Conservation (phyloP, 2,329 filamentous ascomycete genomes). For the Fusarium transvaalense region DNA sequence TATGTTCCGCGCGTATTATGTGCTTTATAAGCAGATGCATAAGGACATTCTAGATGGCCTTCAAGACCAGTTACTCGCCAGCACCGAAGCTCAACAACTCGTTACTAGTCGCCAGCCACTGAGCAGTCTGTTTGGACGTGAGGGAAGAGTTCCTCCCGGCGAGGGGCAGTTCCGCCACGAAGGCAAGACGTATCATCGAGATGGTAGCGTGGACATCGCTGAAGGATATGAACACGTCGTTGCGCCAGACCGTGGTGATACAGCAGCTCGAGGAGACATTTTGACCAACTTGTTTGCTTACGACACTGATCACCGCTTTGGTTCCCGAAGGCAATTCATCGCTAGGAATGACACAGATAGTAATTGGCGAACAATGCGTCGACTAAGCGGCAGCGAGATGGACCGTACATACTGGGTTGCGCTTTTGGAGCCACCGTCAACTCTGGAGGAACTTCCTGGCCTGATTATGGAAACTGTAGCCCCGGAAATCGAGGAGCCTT, state of each 20-base stretch:
- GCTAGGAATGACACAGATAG: constrained; percentile 51
- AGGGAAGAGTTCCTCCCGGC: constrained; percentile 74
- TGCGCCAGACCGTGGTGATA: constrained; percentile 71
- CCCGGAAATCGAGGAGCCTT: constrained; percentile 47
- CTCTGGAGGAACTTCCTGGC: constrained; percentile 58
- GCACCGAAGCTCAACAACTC: constrained; percentile 80
- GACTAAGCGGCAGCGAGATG: constrained; percentile 48
- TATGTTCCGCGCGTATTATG: constrained; percentile 93
- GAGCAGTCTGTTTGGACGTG: constrained; percentile 79
- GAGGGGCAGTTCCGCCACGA: constrained; percentile 69
- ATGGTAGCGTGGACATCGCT: constrained; percentile 74
- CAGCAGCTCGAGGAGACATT: constrained; percentile 70
- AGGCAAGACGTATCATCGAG: constrained; percentile 73
- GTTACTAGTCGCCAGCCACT: constrained; percentile 81
- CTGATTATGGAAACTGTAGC: constrained; percentile 54
- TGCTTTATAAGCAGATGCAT: constrained; percentile 89
- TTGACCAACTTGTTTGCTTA: constrained; percentile 66
- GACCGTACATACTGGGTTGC: constrained; percentile 59
- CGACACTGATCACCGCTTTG: constrained; percentile 49
- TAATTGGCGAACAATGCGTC: constrained; percentile 54
- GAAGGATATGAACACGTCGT: constrained; percentile 70
- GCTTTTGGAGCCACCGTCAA: constrained; percentile 60
- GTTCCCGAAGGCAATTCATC: constrained; percentile 49
- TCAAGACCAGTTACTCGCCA: constrained; percentile 82
- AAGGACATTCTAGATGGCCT: constrained; percentile 83